Base-by-base conservation (phyloP, 108 stramenopile species). In the Pseudonitzschia delicatissima region DNA sequence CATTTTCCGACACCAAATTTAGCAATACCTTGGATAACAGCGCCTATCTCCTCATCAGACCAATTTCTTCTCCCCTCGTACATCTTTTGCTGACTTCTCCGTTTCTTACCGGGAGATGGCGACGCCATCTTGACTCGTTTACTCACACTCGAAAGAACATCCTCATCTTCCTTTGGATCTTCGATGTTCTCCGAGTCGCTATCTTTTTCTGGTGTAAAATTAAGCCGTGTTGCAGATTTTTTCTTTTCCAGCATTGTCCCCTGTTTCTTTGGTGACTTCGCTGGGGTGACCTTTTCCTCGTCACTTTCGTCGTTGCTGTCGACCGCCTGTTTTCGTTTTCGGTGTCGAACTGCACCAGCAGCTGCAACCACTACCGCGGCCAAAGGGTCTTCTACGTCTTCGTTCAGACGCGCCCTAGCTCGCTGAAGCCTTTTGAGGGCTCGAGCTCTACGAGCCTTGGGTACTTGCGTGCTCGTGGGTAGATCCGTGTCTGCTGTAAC, bases 1-100 rank as follows among this genome's bases (percentile, higher is more conserved):
- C 89, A 91, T 9, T 63, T 81, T 7, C 86, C 86, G 9, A 49
- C 21, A 39, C 89, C 89, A 48, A 82, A 82, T 13, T 52, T 32
- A 39, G 47, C 50, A 27, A 87, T 68, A 7, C 89, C 89, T 20
- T 71, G 32, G 33, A 58, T 67, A 40, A 91, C 77, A 4, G 81
- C 85, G 4, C n/a, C 28, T 25, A 84, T 85, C 64, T 91, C 89
- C 36, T 53, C 48, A 5, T 82, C 81, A 12, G 84, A 80, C 80
- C 84, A 90, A 36, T 26, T 35, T 44, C 68, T 72, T 36, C 77
- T 69, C 1, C 73, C 73, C 25, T 73, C 34, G 55, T 82, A 52
- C 18, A 48, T 37, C 62, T 65, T 66, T 71, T 69, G 12, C 39
- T 76, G 65, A 50, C 67, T 45, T 77, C 47, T 59, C 66, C 58